Percentiles rank a stretch among this genome's conserved stretches.
phyloP scores from a whole-genome alignment of 1,284 basidiomycete genomes.

The Leccinum solheimii region DNA sequence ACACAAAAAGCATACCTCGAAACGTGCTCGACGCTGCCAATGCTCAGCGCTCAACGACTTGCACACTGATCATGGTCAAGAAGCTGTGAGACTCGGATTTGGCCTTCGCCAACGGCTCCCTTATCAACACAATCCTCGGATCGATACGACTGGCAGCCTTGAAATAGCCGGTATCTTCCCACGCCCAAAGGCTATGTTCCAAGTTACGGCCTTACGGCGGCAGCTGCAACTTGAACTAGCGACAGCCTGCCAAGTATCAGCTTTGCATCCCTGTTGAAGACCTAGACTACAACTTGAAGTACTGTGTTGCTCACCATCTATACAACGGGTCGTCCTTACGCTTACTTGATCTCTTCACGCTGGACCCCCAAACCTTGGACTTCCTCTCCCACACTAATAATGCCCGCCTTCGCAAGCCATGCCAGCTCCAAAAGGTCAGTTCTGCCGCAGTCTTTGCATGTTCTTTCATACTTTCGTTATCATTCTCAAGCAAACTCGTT shows the following conservation, averaged over 20 bases:
- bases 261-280: not conserved
- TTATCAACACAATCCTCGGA: constrained; percentile 30
- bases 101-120: constrained; percentile 1
- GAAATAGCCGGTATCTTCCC: constrained; percentile 7
- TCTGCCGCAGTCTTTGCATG: constrained; percentile 4
- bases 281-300: no score
- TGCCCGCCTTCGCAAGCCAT: not conserved
- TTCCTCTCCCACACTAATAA: not conserved
- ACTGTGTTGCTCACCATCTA: not conserved
- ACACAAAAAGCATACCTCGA: constrained; percentile 10
- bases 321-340: not conserved
- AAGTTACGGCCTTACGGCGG: no score
- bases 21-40: constrained; percentile 8
- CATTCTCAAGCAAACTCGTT: not conserved
- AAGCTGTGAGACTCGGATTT: not conserved
- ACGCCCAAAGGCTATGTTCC: not conserved
- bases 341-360: not conserved
- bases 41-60: constrained; percentile 10
- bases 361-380: not conserved
- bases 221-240: not conserved
- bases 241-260: no score
- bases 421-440: not conserved
- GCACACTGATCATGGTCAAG: constrained; percentile 23
- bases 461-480: constrained; percentile 16
- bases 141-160: constrained; percentile 24